Evolutionary conservation across 176 grass and related monocot species (phyloP).

Genomic region (Paspalum vaginatum): DNA sequence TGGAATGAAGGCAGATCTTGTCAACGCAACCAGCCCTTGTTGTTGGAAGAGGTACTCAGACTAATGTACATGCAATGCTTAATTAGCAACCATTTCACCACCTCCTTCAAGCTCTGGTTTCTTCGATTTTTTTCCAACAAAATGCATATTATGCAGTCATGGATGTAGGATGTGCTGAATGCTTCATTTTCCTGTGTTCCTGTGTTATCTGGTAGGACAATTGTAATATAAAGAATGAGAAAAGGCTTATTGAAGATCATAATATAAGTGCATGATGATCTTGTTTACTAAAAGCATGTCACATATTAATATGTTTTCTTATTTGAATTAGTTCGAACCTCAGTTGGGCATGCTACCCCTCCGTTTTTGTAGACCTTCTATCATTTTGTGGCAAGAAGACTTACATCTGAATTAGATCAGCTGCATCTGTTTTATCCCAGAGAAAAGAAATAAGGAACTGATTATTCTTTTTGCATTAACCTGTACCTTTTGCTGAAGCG

Average conservation of each 20-base stretch:
- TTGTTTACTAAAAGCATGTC: constrained; percentile 17
- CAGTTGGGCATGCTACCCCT: neutral
- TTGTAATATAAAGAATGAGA: neutral
- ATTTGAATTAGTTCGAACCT: constrained; percentile 10
- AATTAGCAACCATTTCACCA: neutral
- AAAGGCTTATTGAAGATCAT: neutral
- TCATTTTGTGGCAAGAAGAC: neutral
- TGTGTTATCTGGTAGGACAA: neutral
- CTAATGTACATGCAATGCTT: constrained; percentile 1
- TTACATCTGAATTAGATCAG: neutral
- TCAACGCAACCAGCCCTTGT: constrained; percentile 55
- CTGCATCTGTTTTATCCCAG: neutral
- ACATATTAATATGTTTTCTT: too few species aligned
- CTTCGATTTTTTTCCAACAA: constrained; percentile 6
- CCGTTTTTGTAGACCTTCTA: neutral
- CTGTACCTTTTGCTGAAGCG: neutral
- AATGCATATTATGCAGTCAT: constrained; percentile 15
- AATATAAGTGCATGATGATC: neutral
- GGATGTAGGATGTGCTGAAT: neutral
- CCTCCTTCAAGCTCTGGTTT: constrained; percentile 5
- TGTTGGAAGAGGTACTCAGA: constrained; percentile 52
- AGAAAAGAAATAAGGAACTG: neutral
- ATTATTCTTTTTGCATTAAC: neutral
- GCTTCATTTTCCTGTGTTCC: neutral
- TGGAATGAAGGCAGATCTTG: constrained; percentile 89